Evolutionary conservation across 169 alveolate species (phyloP).

Genomic region (Cryptosporidium andersoni): DNA sequence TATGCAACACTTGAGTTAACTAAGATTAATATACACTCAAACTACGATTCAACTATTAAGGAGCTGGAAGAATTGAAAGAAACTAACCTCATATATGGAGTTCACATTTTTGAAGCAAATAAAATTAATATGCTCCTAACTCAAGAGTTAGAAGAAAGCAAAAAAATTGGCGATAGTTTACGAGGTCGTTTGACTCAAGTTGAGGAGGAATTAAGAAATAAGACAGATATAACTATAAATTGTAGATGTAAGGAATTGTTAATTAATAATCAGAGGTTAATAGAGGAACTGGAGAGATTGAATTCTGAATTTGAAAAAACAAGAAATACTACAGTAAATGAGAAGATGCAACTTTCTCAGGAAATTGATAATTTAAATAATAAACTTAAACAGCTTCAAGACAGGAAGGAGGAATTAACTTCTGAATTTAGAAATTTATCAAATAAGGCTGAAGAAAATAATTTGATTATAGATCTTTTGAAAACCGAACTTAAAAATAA

Average conservation of each 20-base stretch:
- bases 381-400: background rate
- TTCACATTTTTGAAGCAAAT: background rate
- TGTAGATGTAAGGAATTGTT: background rate
- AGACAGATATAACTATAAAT: background rate
- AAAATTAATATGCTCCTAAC: background rate
- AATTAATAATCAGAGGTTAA: background rate
- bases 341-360: background rate
- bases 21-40: background rate
- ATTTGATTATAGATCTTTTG: too few relatives aligned
- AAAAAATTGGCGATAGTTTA: conserved; percentile 28
- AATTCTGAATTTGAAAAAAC: background rate
- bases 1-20: background rate
- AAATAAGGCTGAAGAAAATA: too few relatives aligned
- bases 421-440: background rate
- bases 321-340: background rate
- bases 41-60: too few relatives aligned
- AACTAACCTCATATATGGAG: conserved; percentile 10
- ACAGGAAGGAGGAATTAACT: background rate
- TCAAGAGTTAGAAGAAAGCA: conserved; percentile 64
- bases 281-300: too few relatives aligned
- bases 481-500: background rate
- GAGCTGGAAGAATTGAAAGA: conserved; percentile 21
- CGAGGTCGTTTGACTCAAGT: conserved; percentile 17
- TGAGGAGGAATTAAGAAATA: conserved; percentile 24
- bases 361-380: background rate